Evolutionary conservation across 1,139 yeast species (phyloP).

Genomic region (Geotrichum aggregatum): DNA sequence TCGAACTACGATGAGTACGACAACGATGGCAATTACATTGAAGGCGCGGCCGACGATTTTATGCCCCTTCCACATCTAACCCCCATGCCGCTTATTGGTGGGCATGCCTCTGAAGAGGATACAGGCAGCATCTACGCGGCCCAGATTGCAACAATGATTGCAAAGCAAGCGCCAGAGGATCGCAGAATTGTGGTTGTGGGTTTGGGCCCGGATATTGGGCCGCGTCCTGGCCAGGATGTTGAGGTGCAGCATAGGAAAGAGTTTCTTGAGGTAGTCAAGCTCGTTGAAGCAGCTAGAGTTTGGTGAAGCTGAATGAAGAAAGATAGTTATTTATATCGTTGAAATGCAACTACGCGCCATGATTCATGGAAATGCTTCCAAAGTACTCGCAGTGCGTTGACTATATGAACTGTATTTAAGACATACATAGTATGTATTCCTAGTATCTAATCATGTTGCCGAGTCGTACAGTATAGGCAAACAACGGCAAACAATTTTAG

Average conservation of each 20-base stretch:
- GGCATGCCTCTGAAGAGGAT: slow-evolving; percentile 30
- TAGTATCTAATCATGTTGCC: too few relatives aligned
- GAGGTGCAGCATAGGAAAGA: slow-evolving; percentile 33
- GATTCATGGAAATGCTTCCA: background rate
- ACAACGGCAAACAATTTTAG: too few relatives aligned
- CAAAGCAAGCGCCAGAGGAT: slow-evolving; percentile 39
- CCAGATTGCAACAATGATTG: slow-evolving; percentile 38
- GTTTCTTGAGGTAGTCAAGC: slow-evolving; percentile 33
- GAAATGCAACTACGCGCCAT: background rate
- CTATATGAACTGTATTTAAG: background rate
- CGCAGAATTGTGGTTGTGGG: slow-evolving; percentile 39
- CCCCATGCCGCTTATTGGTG: slow-evolving; percentile 39
- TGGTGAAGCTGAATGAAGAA: slow-evolving; percentile 1
- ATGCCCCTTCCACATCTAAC: slow-evolving; percentile 37
- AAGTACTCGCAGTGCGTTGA: background rate
- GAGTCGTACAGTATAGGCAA: too few relatives aligned
- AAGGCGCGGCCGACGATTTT: slow-evolving; percentile 25
- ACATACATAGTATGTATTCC: background rate
- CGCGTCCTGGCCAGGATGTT: slow-evolving; percentile 29
- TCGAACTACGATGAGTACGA: slow-evolving; percentile 10
- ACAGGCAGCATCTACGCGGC: slow-evolving; percentile 38
- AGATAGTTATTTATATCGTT: background rate
- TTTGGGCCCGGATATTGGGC: slow-evolving; percentile 36
- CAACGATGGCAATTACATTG: slow-evolving; percentile 18
- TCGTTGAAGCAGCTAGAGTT: slow-evolving; percentile 10